Percentiles rank a stretch among this genome's conserved stretches.
phyloP scores from a whole-genome alignment of 1,284 basidiomycete species.

The Sanguinoderma infundibulare region DNA sequence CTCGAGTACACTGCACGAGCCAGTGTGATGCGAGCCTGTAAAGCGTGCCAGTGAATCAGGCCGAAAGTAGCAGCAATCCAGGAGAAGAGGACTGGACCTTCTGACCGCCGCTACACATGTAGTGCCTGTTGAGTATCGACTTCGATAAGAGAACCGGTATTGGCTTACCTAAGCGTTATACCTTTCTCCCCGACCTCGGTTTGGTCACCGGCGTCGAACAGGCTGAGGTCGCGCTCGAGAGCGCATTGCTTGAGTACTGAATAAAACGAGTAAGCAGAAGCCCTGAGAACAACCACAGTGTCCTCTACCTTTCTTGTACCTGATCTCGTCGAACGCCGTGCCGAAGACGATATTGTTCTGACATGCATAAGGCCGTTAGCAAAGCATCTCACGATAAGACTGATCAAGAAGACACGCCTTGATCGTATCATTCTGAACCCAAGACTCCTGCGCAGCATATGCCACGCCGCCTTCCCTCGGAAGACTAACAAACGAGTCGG shows the following conservation, averaged over 20 bases:
- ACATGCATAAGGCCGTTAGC: not conserved
- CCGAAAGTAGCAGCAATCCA: not conserved
- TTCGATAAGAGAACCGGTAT: not conserved
- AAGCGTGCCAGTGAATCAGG: constrained; percentile 52
- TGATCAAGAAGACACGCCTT: constrained; percentile 31
- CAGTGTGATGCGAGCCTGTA: constrained; percentile 70
- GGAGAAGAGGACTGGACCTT: constrained; percentile 39
- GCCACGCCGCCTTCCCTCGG: constrained; percentile 71
- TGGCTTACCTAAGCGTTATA: constrained; percentile 50
- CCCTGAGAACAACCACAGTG: not conserved
- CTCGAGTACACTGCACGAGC: constrained; percentile 73
- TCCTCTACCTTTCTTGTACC: constrained; percentile 45
- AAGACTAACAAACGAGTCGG: constrained; percentile 66
- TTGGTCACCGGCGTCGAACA: constrained; percentile 75
- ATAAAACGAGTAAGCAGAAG: constrained; percentile 38
- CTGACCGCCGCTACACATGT: constrained; percentile 62
- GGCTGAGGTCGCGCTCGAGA: constrained; percentile 61
- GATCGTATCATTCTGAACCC: constrained; percentile 66
- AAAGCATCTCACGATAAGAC: not conserved
- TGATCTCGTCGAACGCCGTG: constrained; percentile 44
- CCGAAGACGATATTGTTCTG: constrained; percentile 52
- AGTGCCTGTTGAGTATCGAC: constrained; percentile 17
- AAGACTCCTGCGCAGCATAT: constrained; percentile 80
- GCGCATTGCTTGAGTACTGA: constrained; percentile 66
- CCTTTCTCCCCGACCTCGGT: constrained; percentile 77